phyloP scores from a whole-genome alignment of 805 yeast species.

The Lipomyces sp. region DNA sequence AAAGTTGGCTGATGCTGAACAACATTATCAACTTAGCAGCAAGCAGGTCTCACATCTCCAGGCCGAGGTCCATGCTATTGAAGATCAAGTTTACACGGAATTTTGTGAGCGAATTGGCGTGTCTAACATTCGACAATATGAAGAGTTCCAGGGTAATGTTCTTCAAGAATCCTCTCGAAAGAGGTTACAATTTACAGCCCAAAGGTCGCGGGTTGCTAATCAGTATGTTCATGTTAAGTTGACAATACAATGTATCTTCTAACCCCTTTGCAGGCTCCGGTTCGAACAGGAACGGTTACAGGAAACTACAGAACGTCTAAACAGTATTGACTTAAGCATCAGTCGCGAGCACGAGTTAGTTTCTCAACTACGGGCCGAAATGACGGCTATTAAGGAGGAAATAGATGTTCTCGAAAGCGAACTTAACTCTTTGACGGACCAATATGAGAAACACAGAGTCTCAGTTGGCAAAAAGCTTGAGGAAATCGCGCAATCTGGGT shows the following conservation, averaged over 20 bases:
- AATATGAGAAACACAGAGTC: constrained; percentile 21
- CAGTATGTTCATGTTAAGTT: constrained; percentile 40
- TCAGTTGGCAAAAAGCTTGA: constrained; percentile 18
- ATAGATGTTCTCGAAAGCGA: constrained; percentile 40
- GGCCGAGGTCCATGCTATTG: constrained; percentile 30
- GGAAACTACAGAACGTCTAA: constrained; percentile 50
- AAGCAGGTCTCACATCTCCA: constrained; percentile 42
- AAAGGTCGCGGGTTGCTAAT: constrained; percentile 57
- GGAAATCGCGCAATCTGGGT: constrained; percentile 14
- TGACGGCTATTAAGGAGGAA: constrained; percentile 44
- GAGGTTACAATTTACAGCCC: constrained; percentile 57
- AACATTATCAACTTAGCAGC: constrained; percentile 35
- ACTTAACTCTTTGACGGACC: constrained; percentile 33
- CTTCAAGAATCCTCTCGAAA: constrained; percentile 44
- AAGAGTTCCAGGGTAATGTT: constrained; percentile 54
- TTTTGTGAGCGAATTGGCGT: constrained; percentile 60
- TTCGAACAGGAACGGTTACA: constrained; percentile 62
- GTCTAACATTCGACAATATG: constrained; percentile 61
- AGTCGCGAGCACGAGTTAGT: constrained; percentile 41
- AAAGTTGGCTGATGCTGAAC: constrained; percentile 40
- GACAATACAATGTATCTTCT: neutral
- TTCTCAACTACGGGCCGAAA: constrained; percentile 38
- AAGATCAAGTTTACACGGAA: constrained; percentile 38
- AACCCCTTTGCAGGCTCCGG: constrained; percentile 35
- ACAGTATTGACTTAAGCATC: constrained; percentile 38